Percentiles rank a stretch among this genome's conserved stretches.
Conservation (phyloP, 202 grass and related monocot genomes). For the Schoenoplectus triqueter region DNA sequence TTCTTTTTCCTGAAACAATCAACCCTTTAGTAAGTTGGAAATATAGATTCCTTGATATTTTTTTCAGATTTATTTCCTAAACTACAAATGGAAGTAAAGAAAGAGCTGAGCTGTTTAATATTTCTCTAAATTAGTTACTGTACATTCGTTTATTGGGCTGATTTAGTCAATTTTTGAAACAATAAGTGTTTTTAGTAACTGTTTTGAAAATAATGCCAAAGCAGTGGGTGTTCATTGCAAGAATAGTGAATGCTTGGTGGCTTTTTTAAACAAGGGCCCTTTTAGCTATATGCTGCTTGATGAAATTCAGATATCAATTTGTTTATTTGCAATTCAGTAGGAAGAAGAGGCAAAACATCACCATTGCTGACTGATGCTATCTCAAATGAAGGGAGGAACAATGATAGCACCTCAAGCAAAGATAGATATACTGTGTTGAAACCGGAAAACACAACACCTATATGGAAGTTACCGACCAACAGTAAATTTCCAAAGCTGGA, state of each 20-base stretch:
- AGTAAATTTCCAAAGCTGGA: slow-evolving; percentile 61
- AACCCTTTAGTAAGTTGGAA: not conserved
- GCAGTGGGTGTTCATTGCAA: not conserved
- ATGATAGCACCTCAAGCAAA: slow-evolving; percentile 23
- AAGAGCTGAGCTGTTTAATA: not conserved
- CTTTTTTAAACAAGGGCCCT: not conserved
- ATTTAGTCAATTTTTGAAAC: not conserved
- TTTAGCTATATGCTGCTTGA: not conserved
- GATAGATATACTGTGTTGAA: not conserved
- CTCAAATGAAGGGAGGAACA: not conserved
- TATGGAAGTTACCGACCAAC: slow-evolving; percentile 63
- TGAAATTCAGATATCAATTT: not conserved
- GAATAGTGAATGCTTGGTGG: not conserved
- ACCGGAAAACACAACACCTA: slow-evolving; percentile 50
- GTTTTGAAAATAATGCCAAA: not conserved
- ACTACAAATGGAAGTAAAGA: not conserved
- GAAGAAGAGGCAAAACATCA: slow-evolving; percentile 19
- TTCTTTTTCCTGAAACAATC: not conserved
- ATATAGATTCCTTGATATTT: not conserved
- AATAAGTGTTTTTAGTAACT: not conserved
- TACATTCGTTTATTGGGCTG: not conserved
- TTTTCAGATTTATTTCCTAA: not conserved
- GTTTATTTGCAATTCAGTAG: not conserved
- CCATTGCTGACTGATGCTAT: slow-evolving; percentile 1
- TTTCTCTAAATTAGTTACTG: not conserved